Evolutionary conservation across 345 rosid species (phyloP).

Genomic region (Garcia nutans): DNA sequence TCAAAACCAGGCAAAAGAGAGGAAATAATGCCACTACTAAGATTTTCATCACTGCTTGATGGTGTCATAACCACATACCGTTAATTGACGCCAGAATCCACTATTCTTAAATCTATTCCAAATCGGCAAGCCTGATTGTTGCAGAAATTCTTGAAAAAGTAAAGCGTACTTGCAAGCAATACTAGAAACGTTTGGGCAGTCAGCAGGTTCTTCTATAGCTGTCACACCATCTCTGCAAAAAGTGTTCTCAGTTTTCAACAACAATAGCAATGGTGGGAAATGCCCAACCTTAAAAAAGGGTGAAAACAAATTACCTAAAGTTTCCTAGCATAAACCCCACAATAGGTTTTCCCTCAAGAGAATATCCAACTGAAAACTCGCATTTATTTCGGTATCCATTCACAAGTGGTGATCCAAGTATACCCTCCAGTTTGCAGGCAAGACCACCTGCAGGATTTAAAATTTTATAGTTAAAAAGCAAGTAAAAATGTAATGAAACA

Average conservation of each 20-base stretch:
- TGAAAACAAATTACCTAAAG: conserved; percentile 57
- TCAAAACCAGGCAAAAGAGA: neutral
- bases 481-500: neutral
- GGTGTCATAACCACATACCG: conserved; percentile 45
- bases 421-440: conserved; percentile 79
- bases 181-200: conserved; percentile 87
- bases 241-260: conserved; percentile 19
- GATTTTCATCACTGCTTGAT: neutral
- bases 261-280: conserved; percentile 17
- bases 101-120: conserved; percentile 83
- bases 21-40: neutral
- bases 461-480: neutral
- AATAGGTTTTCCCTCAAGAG: conserved; percentile 71
- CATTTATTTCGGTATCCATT: conserved; percentile 94
- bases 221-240: conserved; percentile 85
- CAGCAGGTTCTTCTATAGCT: conserved; percentile 84
- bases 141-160: conserved; percentile 77
- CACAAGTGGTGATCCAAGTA: conserved; percentile 74
- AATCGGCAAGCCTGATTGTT: conserved; percentile 65
- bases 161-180: conserved; percentile 69
- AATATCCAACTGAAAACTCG: conserved; percentile 87
- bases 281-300: conserved; percentile 1
- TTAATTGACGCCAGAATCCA: conserved; percentile 96
- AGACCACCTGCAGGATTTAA: conserved; percentile 63
- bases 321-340: conserved; percentile 93